Conservation (phyloP, 1,284 basidiomycete species). For the Caloboletus inedulis region DNA sequence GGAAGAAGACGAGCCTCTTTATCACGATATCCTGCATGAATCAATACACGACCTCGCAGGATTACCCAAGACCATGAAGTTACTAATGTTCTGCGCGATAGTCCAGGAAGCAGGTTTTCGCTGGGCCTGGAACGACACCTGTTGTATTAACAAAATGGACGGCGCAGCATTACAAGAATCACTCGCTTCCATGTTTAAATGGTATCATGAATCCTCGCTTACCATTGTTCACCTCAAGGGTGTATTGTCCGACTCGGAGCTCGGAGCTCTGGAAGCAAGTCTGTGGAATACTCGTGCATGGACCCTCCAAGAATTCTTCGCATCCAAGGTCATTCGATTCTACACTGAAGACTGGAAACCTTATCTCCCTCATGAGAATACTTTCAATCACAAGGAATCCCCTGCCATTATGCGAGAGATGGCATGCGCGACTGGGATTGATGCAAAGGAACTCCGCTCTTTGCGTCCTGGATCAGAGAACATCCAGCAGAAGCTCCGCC, state of each 20-base stretch:
- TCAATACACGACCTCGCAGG: slow-evolving; percentile 12
- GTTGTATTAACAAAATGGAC: slow-evolving; percentile 24
- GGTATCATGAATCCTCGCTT: slow-evolving; percentile 24
- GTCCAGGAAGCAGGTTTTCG: slow-evolving; percentile 18
- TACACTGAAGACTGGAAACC: slow-evolving; percentile 24
- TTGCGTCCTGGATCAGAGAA: slow-evolving; percentile 18
- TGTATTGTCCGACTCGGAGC: slow-evolving; percentile 10
- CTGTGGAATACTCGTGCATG: slow-evolving; percentile 26
- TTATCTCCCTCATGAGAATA: slow-evolving; percentile 10
- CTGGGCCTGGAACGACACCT: slow-evolving; percentile 30
- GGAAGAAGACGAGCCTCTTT: slow-evolving; percentile 20
- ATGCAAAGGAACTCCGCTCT: slow-evolving; percentile 9
- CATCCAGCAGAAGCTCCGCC: slow-evolving; percentile 20
- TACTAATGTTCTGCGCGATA: slow-evolving; percentile 19
- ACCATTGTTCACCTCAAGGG: slow-evolving; percentile 23
- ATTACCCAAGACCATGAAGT: slow-evolving; percentile 13
- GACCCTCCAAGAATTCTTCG: slow-evolving; percentile 29
- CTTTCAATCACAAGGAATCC: slow-evolving; percentile 20
- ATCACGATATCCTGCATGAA: slow-evolving; percentile 8
- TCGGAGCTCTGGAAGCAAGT: slow-evolving; percentile 6
- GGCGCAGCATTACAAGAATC: slow-evolving; percentile 18
- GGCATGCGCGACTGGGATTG: slow-evolving; percentile 15
- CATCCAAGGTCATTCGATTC: slow-evolving; percentile 20
- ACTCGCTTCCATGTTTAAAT: slow-evolving; percentile 27
- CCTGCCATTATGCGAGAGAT: slow-evolving; percentile 18